A percentile compares a stretch with the other conserved stretches of the same genome.
phyloP scores from a whole-genome alignment of 1,284 basidiomycete species.

The Meira miltonrushii region DNA sequence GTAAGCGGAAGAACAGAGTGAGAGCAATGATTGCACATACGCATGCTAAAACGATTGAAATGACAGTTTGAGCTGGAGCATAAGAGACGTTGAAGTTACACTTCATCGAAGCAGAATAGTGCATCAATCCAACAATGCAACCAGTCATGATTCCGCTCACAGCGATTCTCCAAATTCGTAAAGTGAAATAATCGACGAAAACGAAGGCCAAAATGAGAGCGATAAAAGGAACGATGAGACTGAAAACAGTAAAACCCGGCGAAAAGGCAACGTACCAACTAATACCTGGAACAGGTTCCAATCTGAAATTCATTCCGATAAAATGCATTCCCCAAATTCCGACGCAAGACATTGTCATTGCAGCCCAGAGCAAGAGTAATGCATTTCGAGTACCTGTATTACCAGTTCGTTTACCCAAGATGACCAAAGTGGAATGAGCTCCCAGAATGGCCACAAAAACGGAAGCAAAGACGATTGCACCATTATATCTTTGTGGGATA shows the following conservation, averaged over 20 bases:
- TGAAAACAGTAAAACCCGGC: conserved; percentile 56
- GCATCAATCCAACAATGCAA: conserved; percentile 64
- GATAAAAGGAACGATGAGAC: conserved; percentile 56
- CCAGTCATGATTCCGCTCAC: conserved; percentile 68
- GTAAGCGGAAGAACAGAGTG: conserved; percentile 56
- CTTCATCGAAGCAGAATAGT: conserved; percentile 56
- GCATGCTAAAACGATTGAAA: conserved; percentile 56
- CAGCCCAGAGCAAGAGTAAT: conserved; percentile 58
- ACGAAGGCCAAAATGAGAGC: conserved; percentile 56
- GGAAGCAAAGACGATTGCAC: conserved; percentile 56
- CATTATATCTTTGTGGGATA: conserved; percentile 54
- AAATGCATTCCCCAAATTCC: conserved; percentile 56
- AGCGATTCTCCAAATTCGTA: conserved; percentile 42
- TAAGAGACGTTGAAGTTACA: conserved; percentile 48
- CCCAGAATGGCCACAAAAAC: conserved; percentile 57
- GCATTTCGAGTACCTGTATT: conserved; percentile 55
- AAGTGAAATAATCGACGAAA: conserved; percentile 54
- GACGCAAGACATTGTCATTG: conserved; percentile 53
- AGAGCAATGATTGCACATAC: conserved; percentile 56
- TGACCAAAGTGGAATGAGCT: conserved; percentile 56
- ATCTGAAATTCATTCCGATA: conserved; percentile 56
- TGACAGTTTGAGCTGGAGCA: conserved; percentile 54
- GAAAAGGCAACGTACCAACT: conserved; percentile 55
- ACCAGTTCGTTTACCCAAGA: conserved; percentile 55
- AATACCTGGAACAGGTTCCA: conserved; percentile 50